Percentiles rank a stretch among this genome's conserved stretches.
Evolutionary conservation across 106 monocot genomes (phyloP).

Genomic region (Acanthochlamys bracteata): DNA sequence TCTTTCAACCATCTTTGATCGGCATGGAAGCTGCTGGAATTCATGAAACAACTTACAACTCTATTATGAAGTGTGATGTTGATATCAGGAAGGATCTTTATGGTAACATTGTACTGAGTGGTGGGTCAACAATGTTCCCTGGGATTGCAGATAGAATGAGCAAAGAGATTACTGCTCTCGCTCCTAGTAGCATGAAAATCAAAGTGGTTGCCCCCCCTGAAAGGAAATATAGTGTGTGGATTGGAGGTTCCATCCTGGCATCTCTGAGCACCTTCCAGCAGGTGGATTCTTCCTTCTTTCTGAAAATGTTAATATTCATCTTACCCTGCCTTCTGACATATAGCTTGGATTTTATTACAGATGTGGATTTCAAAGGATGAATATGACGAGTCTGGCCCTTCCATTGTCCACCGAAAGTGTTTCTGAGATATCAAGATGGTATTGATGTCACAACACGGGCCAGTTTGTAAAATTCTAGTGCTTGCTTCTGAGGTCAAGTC

Average conservation of each 20-base stretch:
- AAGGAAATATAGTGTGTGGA: constrained; percentile 22
- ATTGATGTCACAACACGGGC: not conserved
- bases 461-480: not conserved
- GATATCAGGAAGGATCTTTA: constrained; percentile 25
- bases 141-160: constrained; percentile 22
- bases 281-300: not conserved
- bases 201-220: constrained; percentile 20
- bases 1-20: constrained; percentile 23
- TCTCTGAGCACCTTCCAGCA: constrained; percentile 21
- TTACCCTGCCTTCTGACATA: not conserved
- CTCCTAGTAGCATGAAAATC: constrained; percentile 23
- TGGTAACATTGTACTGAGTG: constrained; percentile 23
- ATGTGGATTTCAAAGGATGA: constrained; percentile 19
- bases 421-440: not conserved
- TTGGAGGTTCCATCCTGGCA: constrained; percentile 19
- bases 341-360: not conserved
- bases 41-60: constrained; percentile 26
- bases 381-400: constrained; percentile 15
- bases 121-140: constrained; percentile 26
- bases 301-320: not conserved
- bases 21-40: constrained; percentile 31
- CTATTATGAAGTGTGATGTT: constrained; percentile 20
- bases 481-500: not conserved
- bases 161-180: constrained; percentile 23
- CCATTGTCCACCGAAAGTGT: constrained; percentile 18